phyloP scores from a whole-genome alignment of 2,329 filamentous ascomycete genomes.

The Aspergillus pseudoviridinutans region DNA sequence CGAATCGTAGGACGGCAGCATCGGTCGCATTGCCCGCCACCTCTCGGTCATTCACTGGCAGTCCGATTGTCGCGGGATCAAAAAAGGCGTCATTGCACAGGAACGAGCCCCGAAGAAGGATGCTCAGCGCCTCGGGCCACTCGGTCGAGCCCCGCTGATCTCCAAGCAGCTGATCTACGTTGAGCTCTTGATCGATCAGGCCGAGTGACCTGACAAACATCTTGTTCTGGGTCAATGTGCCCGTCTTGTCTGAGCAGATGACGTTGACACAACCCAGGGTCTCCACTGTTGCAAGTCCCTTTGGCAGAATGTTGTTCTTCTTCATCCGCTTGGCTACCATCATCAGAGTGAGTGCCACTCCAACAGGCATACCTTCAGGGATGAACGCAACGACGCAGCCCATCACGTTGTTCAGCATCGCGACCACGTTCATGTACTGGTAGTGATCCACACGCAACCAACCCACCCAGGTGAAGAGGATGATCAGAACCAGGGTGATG shows the following conservation, averaged over 20 bases:
- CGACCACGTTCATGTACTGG: conserved; percentile 67
- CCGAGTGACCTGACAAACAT: conserved; percentile 56
- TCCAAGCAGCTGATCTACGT: conserved; percentile 14
- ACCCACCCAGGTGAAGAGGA: conserved; percentile 55
- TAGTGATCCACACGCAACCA: conserved; percentile 65
- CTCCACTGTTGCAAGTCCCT: conserved; percentile 74
- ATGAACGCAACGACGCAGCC: conserved; percentile 72
- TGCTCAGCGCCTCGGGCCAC: conserved; percentile 45
- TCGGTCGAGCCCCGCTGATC: conserved; percentile 10
- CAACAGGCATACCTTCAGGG: conserved; percentile 70
- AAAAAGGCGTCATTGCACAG: conserved; percentile 75
- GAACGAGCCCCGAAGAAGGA: conserved; percentile 59
- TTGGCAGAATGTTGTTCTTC: conserved; percentile 72
- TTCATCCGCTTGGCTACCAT: conserved; percentile 74
- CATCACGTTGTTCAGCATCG: conserved; percentile 69
- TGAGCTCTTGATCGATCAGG: conserved; percentile 23
- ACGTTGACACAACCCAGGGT: conserved; percentile 71
- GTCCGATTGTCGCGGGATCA: conserved; percentile 59
- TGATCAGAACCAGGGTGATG: conserved; percentile 54
- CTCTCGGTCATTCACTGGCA: conserved; percentile 58
- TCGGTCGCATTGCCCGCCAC: conserved; percentile 76
- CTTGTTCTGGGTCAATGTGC: conserved; percentile 58
- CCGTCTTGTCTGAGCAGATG: conserved; percentile 76
- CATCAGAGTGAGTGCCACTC: conserved; percentile 66
- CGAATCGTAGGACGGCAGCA: conserved; percentile 67